Conservation (phyloP, 2,329 filamentous ascomycete genomes). For the Thielaviopsis populi region DNA sequence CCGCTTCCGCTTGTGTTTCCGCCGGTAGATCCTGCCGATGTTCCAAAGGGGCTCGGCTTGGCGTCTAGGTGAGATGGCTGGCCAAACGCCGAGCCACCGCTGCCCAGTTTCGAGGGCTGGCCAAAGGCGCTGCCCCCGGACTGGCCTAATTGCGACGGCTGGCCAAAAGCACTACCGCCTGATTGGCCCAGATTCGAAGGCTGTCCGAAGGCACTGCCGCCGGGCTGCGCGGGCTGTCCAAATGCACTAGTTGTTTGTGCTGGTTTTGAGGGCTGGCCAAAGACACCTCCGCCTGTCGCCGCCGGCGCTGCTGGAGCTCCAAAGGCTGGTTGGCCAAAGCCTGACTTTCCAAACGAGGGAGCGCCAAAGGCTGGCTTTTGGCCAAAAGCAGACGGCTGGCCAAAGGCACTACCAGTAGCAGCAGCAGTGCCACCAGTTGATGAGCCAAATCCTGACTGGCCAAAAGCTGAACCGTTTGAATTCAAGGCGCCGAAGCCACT, state of each 20-base stretch:
- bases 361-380: slow-evolving; percentile 26
- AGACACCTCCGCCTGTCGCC: slow-evolving; percentile 18
- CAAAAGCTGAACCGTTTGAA: slow-evolving; percentile 4
- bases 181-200: slow-evolving; percentile 23
- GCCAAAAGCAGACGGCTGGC: slow-evolving; percentile 21
- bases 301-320: not conserved
- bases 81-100: slow-evolving; percentile 22
- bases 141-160: slow-evolving; percentile 22
- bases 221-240: slow-evolving; percentile 25
- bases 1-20: not conserved
- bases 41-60: slow-evolving; percentile 17
- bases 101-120: slow-evolving; percentile 25
- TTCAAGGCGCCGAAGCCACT: slow-evolving; percentile 8
- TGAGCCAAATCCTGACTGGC: slow-evolving; percentile 3
- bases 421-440: slow-evolving; percentile 2
- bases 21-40: slow-evolving; percentile 14
- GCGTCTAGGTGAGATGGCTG: slow-evolving; percentile 10
- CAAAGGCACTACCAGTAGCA: slow-evolving; percentile 17
- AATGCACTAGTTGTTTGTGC: slow-evolving; percentile 25
- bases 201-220: slow-evolving; percentile 26
- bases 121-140: slow-evolving; percentile 23
- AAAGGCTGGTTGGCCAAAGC: slow-evolving; percentile 14
- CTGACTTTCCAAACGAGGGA: slow-evolving; percentile 12
- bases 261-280: slow-evolving; percentile 27
- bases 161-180: slow-evolving; percentile 24